These are phyloP conservation scores for Rhododendron vialii DNA, from an alignment of 148 eudicot genomes.

Conservation along the genomic window DNA sequence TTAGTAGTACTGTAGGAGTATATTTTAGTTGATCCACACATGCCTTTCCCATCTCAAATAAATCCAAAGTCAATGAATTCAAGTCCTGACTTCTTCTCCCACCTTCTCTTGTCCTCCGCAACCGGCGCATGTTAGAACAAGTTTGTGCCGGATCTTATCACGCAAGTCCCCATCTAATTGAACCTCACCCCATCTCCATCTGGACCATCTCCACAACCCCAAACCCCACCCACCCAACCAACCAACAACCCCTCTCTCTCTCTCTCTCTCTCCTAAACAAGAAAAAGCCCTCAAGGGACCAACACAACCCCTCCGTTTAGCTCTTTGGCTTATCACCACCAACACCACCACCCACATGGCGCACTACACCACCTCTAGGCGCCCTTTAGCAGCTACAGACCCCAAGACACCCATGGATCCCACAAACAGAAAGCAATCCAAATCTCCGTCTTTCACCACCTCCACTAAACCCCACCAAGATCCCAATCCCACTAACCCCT, in stretches of 20 bases:
- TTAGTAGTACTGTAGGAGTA: too few relatives aligned
- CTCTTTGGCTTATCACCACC: constrained; percentile 5
- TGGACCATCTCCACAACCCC: too few relatives aligned
- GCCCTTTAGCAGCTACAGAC: constrained; percentile 36
- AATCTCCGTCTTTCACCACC: constrained; percentile 19
- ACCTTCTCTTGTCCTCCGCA: constrained; percentile 24
- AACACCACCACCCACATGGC: constrained; percentile 23
- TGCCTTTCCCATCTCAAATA: not conserved
- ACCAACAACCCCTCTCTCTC: not conserved
- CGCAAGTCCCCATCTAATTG: constrained; percentile 12
- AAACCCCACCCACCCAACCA: not conserved
- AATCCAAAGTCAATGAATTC: constrained; percentile 26
- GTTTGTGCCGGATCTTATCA: constrained; percentile 6
- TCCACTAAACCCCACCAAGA: constrained; percentile 29
- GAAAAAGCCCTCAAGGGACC: not conserved
- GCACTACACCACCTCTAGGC: constrained; percentile 32
- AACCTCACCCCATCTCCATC: constrained; percentile 4
- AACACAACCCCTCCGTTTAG: not conserved
- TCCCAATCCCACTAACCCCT: constrained; percentile 38
- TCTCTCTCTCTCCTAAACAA: constrained; percentile 5
- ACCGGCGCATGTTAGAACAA: constrained; percentile 27
- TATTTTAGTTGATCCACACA: not conserved
- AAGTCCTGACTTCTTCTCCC: not conserved
- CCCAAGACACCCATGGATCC: constrained; percentile 32
- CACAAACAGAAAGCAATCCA: constrained; percentile 31